These are phyloP conservation scores for Aegilops speltoides DNA, from an alignment of 176 grass and related monocot species.

Conservation along the genomic window DNA sequence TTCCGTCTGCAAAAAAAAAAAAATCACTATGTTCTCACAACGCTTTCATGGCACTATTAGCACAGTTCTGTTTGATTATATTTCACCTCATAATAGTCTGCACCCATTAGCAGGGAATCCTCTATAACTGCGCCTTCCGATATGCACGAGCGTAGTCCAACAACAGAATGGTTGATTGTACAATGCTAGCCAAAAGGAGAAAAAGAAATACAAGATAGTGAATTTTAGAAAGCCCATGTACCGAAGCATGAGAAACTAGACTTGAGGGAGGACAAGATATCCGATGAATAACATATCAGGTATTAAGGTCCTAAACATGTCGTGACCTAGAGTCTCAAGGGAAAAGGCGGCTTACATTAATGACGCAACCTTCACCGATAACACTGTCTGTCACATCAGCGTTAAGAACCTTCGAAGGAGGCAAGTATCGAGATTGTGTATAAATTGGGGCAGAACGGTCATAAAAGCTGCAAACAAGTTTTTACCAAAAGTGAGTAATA, in stretches of 20 bases:
- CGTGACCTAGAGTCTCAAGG: not conserved
- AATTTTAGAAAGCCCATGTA: constrained; percentile 10
- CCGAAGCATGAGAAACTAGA: not conserved
- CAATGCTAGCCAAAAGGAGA: constrained; percentile 58
- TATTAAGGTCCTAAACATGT: not conserved
- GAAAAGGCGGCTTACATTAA: constrained; percentile 67
- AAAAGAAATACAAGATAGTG: not conserved
- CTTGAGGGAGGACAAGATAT: not conserved
- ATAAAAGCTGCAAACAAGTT: constrained; percentile 67
- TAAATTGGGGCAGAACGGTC: constrained; percentile 90
- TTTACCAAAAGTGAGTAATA: constrained; percentile 22
- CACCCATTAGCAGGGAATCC: constrained; percentile 92
- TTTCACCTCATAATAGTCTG: constrained; percentile 96
- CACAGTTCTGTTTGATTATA: constrained; percentile 1
- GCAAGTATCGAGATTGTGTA: constrained; percentile 87
- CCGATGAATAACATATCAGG: not conserved
- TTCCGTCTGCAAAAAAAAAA: constrained; percentile 75
- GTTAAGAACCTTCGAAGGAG: constrained; percentile 93
- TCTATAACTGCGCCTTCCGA: constrained; percentile 93
- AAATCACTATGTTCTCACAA: not conserved
- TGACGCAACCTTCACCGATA: constrained; percentile 96
- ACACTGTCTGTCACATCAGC: constrained; percentile 92
- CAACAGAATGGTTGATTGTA: constrained; percentile 86
- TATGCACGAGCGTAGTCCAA: constrained; percentile 92
- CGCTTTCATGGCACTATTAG: not conserved